These are phyloP conservation scores for Boletales sp. DNA, from an alignment of 768 basidiomycete species.

Conservation along the genomic window DNA sequence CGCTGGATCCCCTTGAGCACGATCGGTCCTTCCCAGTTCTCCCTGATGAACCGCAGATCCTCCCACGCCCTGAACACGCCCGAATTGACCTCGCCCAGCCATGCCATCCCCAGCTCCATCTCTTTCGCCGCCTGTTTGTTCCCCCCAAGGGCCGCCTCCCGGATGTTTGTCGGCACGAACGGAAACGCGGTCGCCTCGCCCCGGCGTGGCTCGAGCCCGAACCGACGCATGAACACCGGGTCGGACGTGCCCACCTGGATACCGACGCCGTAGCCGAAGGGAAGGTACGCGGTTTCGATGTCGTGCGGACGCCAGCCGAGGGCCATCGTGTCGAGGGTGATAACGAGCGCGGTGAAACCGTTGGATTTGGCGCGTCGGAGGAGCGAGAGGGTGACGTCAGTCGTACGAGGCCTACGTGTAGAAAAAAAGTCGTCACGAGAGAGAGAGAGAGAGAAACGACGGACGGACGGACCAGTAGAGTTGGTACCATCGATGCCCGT, in stretches of 20 bases:
- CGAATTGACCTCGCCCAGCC: conserved; percentile 61
- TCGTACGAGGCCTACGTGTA: conserved; percentile 50
- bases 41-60: conserved; percentile 60
- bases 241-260: conserved; percentile 67
- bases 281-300: conserved; percentile 59
- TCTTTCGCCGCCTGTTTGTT: conserved; percentile 40
- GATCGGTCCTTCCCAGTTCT: conserved; percentile 76
- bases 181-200: conserved; percentile 50
- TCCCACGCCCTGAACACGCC: conserved; percentile 69
- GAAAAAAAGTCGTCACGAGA: not conserved
- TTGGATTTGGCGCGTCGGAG: conserved; percentile 61
- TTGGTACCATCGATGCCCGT: conserved; percentile 74
- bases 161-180: conserved; percentile 47
- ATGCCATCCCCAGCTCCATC: conserved; percentile 52
- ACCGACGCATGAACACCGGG: conserved; percentile 71
- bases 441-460: too few relatives aligned
- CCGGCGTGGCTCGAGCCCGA: conserved; percentile 40
- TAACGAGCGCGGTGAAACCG: conserved; percentile 68
- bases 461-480: conserved; percentile 59
- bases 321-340: conserved; percentile 73
- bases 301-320: conserved; percentile 80
- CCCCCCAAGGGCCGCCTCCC: conserved; percentile 41
- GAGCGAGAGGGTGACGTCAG: conserved; percentile 62
- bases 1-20: conserved; percentile 76
- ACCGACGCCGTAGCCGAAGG: conserved; percentile 64